A percentile compares a stretch with the other conserved stretches of the same genome.
Evolutionary conservation across 768 basidiomycete species (phyloP).

Genomic region (Tricholoma terreum): DNA sequence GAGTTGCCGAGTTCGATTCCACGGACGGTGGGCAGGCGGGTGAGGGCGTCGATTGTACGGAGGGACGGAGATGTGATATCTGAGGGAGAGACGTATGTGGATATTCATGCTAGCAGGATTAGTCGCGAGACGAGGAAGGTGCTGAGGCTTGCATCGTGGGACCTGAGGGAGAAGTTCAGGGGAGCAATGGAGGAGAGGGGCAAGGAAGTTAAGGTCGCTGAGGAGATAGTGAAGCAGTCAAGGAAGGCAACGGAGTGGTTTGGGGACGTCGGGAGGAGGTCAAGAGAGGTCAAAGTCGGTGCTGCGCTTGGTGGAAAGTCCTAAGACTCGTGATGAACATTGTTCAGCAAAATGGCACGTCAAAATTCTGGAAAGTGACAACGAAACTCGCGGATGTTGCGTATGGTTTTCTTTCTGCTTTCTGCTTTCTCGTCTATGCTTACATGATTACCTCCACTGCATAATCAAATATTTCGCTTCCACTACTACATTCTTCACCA

Average conservation of each 20-base stretch:
- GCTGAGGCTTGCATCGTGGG: slow-evolving; percentile 86
- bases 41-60: slow-evolving; percentile 59
- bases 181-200: slow-evolving; percentile 75
- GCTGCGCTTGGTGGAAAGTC: slow-evolving; percentile 9
- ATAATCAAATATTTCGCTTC: background rate
- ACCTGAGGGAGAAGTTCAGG: slow-evolving; percentile 78
- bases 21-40: slow-evolving; percentile 81
- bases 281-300: slow-evolving; percentile 41
- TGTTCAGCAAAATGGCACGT: background rate
- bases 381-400: background rate
- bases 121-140: slow-evolving; percentile 91
- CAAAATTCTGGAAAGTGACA: background rate
- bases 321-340: slow-evolving; percentile 4
- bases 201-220: slow-evolving; percentile 72
- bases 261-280: slow-evolving; percentile 45
- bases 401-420: background rate
- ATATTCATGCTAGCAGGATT: slow-evolving; percentile 66
- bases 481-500: background rate
- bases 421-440: background rate
- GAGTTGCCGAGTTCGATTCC: slow-evolving; percentile 90
- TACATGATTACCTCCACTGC: background rate
- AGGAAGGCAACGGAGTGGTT: slow-evolving; percentile 73
- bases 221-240: slow-evolving; percentile 72
- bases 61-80: slow-evolving; percentile 35
- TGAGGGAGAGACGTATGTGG: slow-evolving; percentile 55